Conservation (phyloP, 805 yeast genomes). For the Candida rishiriensis region DNA sequence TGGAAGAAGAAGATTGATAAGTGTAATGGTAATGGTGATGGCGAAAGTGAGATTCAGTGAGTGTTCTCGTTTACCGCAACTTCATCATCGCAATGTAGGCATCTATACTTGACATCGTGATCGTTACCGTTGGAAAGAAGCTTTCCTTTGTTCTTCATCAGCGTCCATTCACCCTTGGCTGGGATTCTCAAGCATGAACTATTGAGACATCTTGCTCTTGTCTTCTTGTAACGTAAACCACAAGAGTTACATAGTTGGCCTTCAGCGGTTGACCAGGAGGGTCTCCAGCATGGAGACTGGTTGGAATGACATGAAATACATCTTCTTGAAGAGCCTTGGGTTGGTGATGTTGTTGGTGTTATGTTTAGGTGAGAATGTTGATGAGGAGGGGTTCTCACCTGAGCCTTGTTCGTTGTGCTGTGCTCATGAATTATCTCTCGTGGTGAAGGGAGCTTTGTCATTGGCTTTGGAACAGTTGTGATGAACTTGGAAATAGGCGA, state of each 20-base stretch:
- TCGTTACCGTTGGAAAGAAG: slow-evolving; percentile 12
- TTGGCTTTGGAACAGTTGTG: slow-evolving; percentile 4
- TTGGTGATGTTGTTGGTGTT: slow-evolving; percentile 4
- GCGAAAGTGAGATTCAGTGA: neutral
- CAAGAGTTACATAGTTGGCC: slow-evolving; percentile 98
- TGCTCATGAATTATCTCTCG: too few species aligned
- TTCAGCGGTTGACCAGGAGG: slow-evolving; percentile 85
- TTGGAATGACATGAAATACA: slow-evolving; percentile 90
- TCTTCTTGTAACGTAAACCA: slow-evolving; percentile 90
- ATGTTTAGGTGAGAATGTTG: too few species aligned
- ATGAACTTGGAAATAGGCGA: slow-evolving; percentile 11
- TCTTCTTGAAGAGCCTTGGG: slow-evolving; percentile 36
- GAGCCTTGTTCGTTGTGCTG: too few species aligned
- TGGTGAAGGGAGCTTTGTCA: neutral
- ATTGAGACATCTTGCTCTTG: slow-evolving; percentile 85
- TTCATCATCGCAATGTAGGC: slow-evolving; percentile 56
- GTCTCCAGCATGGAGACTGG: slow-evolving; percentile 98
- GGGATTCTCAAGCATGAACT: slow-evolving; percentile 80
- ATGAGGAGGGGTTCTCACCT: too few species aligned
- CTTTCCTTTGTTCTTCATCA: slow-evolving; percentile 72
- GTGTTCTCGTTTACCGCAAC: slow-evolving; percentile 39
- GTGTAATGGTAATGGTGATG: neutral
- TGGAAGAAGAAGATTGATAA: neutral
- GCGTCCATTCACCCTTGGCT: slow-evolving; percentile 91
- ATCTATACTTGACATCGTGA: slow-evolving; percentile 35